Evolutionary conservation across 192 early-diverging fungal species (phyloP), one percentile per base, ranked within the genome.

Genomic region (Coemansia sp.): DNA sequence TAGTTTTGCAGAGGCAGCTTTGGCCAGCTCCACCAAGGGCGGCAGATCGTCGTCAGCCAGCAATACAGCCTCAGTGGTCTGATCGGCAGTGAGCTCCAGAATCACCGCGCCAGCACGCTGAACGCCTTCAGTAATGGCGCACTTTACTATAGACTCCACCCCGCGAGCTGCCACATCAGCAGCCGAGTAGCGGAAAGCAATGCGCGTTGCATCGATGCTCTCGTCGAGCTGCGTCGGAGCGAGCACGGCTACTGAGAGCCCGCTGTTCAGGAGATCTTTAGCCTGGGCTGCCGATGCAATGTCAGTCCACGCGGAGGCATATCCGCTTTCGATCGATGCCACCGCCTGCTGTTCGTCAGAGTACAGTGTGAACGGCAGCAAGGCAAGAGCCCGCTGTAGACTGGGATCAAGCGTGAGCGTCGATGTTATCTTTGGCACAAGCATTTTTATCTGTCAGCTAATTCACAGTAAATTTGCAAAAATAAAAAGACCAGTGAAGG

Each of bases 361-460:
- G 21, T 62, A 74, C 38, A 71, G 50, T 6, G 28, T 46, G 4
- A 36, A 14, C 2, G 78, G 68, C 55, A 74, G 50, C 53, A 74
- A 51, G 4, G 42, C 62, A 9, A 69, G 31, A 14, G 69, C 58
- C 21, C 42, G 62, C 47, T 40, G 47, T 40, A 78, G 69, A 17
- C 51, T 48, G 1, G 69, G 51, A 42, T 57, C 65, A 10, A 72
- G 65, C 42, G 60, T 15, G 17, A 31, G 46, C 12, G 47, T 6
- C 4, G 65, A 17, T 28, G 63, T 44, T 59, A 78, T 72, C 59
- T 72, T 78, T 31, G 75, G 75, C 51, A 78, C 56, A 48, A 78
- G 75, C 75, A 78, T 78, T 31, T 31, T 31, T 6, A n/a, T 44
- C 42, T 44, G 42, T n/a, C 42, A 5, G n/a, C 17, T 48, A 48